A percentile compares a stretch with the other conserved stretches of the same genome.
Evolutionary conservation across 371 early-diverging fungal species (phyloP).

Genomic region (Mucor plumbeus): DNA sequence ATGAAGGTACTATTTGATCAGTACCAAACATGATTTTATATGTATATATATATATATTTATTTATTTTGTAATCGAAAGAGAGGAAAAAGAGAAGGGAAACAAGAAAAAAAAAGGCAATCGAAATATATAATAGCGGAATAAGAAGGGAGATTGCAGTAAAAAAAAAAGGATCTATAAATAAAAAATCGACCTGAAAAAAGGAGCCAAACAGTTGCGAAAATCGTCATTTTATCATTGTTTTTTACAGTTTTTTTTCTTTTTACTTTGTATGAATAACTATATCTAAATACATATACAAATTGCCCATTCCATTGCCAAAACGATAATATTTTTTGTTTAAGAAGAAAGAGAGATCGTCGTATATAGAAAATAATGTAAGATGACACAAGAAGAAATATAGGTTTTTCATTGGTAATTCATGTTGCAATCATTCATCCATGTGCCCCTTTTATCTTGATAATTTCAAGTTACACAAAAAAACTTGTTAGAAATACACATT

Average conservation of each 20-base stretch:
- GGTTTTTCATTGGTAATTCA: conserved; percentile 4
- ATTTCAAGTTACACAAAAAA: not conserved
- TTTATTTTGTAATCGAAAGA: not conserved
- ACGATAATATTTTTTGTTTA: not conserved
- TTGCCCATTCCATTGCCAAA: not conserved
- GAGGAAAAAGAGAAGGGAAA: conserved; percentile 21
- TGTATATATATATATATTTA: too few relatives aligned
- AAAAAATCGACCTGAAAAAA: conserved; percentile 1
- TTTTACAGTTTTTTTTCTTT: not conserved
- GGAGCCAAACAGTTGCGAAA: not conserved
- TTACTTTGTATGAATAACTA: not conserved
- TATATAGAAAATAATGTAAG: not conserved
- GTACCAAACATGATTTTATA: conserved; percentile 15
- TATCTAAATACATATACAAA: not conserved
- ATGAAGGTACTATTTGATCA: conserved; percentile 24
- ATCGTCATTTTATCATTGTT: not conserved
- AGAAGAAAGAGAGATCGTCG: not conserved
- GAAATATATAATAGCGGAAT: conserved; percentile 4
- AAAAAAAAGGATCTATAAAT: conserved; percentile 3
- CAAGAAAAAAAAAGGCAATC: not conserved
- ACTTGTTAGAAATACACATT: conserved; percentile 3
- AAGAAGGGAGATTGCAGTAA: conserved; percentile 6
- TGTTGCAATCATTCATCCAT: conserved; percentile 9
- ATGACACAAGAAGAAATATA: not conserved
- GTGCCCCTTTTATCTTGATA: not conserved